phyloP scores from a whole-genome alignment of 2,329 filamentous ascomycete species.

The Neoscytalidium dimidiatum region DNA sequence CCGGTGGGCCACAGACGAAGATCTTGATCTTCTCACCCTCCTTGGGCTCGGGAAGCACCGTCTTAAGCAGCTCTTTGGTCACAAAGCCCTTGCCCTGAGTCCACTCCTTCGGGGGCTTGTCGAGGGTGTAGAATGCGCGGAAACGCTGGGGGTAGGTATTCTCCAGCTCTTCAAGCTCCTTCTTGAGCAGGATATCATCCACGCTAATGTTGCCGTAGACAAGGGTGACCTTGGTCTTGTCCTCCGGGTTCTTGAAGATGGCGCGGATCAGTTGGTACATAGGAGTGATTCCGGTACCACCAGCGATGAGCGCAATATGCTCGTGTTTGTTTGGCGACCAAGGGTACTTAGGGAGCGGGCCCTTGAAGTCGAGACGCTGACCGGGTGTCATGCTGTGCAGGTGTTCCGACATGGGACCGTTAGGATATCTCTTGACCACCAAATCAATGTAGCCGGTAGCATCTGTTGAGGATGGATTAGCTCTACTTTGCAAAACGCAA shows the following conservation, averaged over 20 bases:
- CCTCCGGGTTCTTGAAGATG: conserved; percentile 94
- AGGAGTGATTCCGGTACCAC: conserved; percentile 93
- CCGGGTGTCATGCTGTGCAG: conserved; percentile 80
- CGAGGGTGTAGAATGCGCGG: conserved; percentile 90
- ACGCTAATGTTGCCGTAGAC: conserved; percentile 89
- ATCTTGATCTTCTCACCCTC: conserved; percentile 84
- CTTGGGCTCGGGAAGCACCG: conserved; percentile 90
- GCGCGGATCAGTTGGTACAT: conserved; percentile 93
- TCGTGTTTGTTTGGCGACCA: conserved; percentile 92
- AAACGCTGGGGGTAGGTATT: conserved; percentile 95
- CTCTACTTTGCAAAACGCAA: not conserved
- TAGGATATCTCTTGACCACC: conserved; percentile 86
- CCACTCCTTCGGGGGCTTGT: conserved; percentile 81
- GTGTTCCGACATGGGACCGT: conserved; percentile 89
- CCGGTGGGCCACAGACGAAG: conserved; percentile 92
- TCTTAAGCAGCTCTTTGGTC: conserved; percentile 91
- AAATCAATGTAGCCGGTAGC: conserved; percentile 81
- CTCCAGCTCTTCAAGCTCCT: conserved; percentile 82
- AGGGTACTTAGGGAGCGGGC: conserved; percentile 89
- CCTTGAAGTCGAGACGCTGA: conserved; percentile 87
- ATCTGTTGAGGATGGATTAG: conserved; percentile 49
- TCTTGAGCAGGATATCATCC: conserved; percentile 88
- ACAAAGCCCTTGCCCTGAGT: conserved; percentile 76
- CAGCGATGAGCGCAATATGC: conserved; percentile 85
- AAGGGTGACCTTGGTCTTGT: conserved; percentile 97